Base-by-base conservation (phyloP, 345 rosid species). In the Citrus reticulata region DNA sequence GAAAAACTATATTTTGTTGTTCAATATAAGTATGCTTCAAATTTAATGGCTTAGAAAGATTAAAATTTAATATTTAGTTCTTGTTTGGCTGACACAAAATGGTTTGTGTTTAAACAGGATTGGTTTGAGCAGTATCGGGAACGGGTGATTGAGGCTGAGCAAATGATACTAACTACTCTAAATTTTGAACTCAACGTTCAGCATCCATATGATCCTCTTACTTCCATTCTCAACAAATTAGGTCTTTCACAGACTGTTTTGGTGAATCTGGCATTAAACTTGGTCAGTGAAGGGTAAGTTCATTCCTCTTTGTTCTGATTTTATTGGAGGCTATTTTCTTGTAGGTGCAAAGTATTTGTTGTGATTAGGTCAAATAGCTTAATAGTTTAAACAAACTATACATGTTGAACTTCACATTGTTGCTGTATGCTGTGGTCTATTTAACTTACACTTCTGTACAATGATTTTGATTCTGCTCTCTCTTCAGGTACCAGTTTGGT, bases 71-170 rank as follows among this genome's bases (percentile, higher is more conserved):
- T 71, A 9, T 71, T 30, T 22, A 62, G 35, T 60, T 82, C 76
- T 57, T 55, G 35, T 27, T 17, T 4, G 42, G 29, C 75, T 84
- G 80, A 77, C 65, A 9, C 57, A 71, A 61, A 72, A 32, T 80
- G 34, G 62, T 22, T 64, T 62, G 58, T 84, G 19, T 77, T 77
- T 77, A 37, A 65, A 76, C 89, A 92, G 97, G 94, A 89, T 74
- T 92, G 97, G 97, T 91, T 91, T 84, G 97, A 92, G 81, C 90
- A 85, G 79, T 92, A 91, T 77, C 90, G 92, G 73, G 93, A 91
- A 63, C 89, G 89, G 62, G 90, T 89, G 74, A 79, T 34, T 1
- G 93, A 91, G 80, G 94, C 97, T 29, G 97, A 92, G 89, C 94
- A 90, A 83, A 88, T 91, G 89, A 87, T 92, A 73, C 71, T 92